Base-by-base conservation (phyloP, 208 protist genomes). In the Sergeia podlipaevii region DNA sequence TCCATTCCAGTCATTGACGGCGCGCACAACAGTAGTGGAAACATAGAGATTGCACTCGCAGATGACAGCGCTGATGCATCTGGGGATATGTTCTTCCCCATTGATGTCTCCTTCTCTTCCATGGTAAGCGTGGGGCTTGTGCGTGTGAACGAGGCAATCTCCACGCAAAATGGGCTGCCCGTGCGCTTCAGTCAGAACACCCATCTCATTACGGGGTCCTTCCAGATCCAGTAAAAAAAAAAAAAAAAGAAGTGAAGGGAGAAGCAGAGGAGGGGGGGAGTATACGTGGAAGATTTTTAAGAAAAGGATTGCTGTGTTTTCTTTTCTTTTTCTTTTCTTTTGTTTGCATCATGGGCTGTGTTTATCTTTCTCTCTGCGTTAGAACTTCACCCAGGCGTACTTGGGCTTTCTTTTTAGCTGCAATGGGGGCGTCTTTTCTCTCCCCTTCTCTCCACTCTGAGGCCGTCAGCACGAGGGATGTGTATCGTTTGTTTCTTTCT, bases 1-100 rank as follows among this genome's bases (percentile, higher is more conserved):
- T 60, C 43, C 3, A 85, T 95, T 34, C 80, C 84, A 3, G 41
- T 62, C 11, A 60, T 92, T 2, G 74, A 81, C 43, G 51, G 41
- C 1, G 44, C 65, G 18, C 59, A 72, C 21, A 84, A 81, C 60
- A 39, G 55, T 7, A 74, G 44, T 18, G 88, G 88, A 21, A 91
- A 83, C 48, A 74, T 89, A 8, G 83, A 95, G 36, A 72, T 94
- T 32, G 48, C 24, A 20, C 59, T 90, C 21, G 46, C 28, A 1
- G 52, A 53, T 23, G 44, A 28, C 20, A 42, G 39, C 5, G 23
- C 21, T n/a, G 63, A 58, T 21, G 56, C 60, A 15, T 47, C 52
- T 5, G 74, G 70, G 26, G 50, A 77, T 26, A 52, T 80, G 10
- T 91, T 92, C 63, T 95, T 95, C 61, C 88, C 88, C 0, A 77